Conservation (phyloP, 768 basidiomycete species). For the Suillus fuscotomentosus region DNA sequence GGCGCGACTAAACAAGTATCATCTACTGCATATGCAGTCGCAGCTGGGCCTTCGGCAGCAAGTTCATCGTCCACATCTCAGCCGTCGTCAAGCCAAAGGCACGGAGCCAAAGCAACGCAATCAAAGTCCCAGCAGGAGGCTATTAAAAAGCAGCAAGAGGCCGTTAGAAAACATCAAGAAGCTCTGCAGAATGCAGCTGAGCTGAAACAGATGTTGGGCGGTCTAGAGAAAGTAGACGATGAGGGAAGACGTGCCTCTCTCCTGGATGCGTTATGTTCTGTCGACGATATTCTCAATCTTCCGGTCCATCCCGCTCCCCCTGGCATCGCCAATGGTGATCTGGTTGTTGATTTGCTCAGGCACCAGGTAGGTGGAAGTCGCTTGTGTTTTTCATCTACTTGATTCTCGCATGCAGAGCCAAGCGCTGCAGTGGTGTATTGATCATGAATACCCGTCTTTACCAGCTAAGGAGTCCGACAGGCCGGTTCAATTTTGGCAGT, state of each 20-base stretch:
- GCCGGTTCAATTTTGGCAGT: conserved; percentile 90
- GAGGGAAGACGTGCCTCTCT: conserved; percentile 70
- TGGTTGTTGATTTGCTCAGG: conserved; percentile 72
- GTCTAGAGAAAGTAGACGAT: conserved; percentile 75
- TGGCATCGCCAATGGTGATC: conserved; percentile 58
- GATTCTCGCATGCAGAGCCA: conserved; percentile 51
- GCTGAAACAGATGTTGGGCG: conserved; percentile 60
- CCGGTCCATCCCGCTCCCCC: conserved; percentile 75
- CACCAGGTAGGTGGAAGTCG: conserved; percentile 60
- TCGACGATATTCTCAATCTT: conserved; percentile 69
- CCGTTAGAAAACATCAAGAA: conserved; percentile 41
- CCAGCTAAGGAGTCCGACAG: conserved; percentile 65
- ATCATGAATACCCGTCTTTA: conserved; percentile 73
- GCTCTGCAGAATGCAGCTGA: conserved; percentile 62
- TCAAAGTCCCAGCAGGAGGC: conserved; percentile 36
- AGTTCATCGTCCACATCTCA: conserved; percentile 9
- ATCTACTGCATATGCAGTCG: conserved; percentile 14
- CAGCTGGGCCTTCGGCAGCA: conserved; percentile 11
- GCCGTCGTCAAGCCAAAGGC: conserved; percentile 18
- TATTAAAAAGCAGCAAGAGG: conserved; percentile 33
- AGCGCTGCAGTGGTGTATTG: conserved; percentile 84
- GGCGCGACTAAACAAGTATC: conserved; percentile 16
- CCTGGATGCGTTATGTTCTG: conserved; percentile 65
- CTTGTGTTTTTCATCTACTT: not conserved
- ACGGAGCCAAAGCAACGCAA: conserved; percentile 12